Evolutionary conservation across 129 eudicot genomes (phyloP).

Genomic region (Saposhnikovia divaricata): DNA sequence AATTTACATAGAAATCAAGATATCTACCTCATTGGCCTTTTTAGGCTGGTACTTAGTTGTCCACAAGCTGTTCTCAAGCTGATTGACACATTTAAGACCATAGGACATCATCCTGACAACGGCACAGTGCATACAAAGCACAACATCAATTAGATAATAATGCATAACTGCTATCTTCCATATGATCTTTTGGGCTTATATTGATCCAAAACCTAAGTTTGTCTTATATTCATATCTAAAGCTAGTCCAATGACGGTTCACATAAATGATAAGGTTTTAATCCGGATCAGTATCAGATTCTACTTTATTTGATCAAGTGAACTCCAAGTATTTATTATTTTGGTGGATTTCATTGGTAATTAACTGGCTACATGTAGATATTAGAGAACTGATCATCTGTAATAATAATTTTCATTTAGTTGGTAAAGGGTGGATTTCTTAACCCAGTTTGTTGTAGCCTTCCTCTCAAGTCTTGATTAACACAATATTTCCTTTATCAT

Average conservation of each 20-base stretch:
- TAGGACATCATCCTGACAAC: conserved; percentile 43
- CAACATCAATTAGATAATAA: neutral
- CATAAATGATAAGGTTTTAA: neutral
- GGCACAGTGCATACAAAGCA: neutral
- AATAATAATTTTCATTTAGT: neutral
- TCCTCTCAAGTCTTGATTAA: neutral
- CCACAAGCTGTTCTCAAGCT: conserved; percentile 75
- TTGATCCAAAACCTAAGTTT: neutral
- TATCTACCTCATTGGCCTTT: conserved; percentile 68
- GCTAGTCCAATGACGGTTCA: neutral
- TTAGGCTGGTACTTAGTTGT: conserved; percentile 82
- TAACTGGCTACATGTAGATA: neutral
- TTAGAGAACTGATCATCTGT: neutral
- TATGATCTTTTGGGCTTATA: neutral
- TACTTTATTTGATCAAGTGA: neutral
- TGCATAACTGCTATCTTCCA: neutral
- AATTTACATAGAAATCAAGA: neutral
- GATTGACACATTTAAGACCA: conserved; percentile 32
- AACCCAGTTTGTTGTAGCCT: neutral
- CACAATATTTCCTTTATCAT: neutral
- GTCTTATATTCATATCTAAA: neutral
- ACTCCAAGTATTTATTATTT: neutral
- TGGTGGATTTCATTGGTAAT: neutral
- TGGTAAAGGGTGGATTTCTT: neutral
- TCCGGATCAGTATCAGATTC: neutral